phyloP scores from a whole-genome alignment of 1,284 basidiomycete species.

The Ceratobasidium sp. region DNA sequence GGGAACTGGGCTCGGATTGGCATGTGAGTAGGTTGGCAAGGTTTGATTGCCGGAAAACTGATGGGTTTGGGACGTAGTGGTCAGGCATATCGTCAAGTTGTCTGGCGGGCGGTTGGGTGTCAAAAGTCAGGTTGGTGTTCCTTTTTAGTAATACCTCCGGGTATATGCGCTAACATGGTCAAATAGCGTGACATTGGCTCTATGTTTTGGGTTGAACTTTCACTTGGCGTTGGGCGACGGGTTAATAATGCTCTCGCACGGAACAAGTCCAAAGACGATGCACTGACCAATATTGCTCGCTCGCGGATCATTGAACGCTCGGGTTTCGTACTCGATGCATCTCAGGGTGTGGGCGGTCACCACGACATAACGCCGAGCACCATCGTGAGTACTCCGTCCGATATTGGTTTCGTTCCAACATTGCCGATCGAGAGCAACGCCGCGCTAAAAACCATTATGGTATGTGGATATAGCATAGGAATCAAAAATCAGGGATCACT shows the following conservation, averaged over 20 bases:
- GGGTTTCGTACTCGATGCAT: constrained; percentile 20
- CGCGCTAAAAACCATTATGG: constrained; percentile 28
- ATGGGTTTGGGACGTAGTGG: constrained; percentile 52
- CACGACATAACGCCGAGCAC: constrained; percentile 23
- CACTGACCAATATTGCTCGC: constrained; percentile 10
- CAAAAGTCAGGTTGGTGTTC: constrained; percentile 49
- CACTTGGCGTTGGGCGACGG: constrained; percentile 52
- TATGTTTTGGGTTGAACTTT: constrained; percentile 80
- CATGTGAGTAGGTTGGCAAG: constrained; percentile 49
- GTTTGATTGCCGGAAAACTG: neutral
- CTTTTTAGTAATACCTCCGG: neutral
- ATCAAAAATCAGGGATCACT: neutral
- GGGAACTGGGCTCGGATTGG: constrained; percentile 87
- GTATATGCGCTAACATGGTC: constrained; percentile 51
- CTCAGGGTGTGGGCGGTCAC: constrained; percentile 6
- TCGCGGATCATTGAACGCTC: constrained; percentile 13
- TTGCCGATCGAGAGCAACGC: constrained; percentile 33
- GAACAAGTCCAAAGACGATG: constrained; percentile 36
- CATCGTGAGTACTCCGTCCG: constrained; percentile 12
- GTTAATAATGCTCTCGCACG: constrained; percentile 27
- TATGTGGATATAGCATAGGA: neutral
- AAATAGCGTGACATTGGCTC: constrained; percentile 67
- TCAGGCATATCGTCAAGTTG: constrained; percentile 88
- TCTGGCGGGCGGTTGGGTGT: constrained; percentile 79
- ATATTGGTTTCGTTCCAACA: constrained; percentile 13